phyloP scores from a whole-genome alignment of 192 early-diverging fungal species.

The Radiomyces spectabilis region DNA sequence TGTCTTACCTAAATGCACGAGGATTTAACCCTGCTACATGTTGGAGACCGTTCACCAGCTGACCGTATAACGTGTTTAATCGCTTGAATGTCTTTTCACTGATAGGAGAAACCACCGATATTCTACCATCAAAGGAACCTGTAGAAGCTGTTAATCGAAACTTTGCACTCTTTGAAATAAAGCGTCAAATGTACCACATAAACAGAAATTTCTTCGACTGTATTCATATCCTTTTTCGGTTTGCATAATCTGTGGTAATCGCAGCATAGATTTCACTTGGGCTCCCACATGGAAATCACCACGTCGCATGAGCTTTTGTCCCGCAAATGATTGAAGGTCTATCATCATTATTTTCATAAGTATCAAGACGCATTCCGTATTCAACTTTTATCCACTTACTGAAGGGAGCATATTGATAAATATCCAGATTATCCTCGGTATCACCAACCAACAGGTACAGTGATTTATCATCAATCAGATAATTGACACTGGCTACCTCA shows the following conservation, averaged over 20 bases:
- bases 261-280: constrained; percentile 61
- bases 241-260: constrained; percentile 40
- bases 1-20: constrained; percentile 67
- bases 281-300: constrained; percentile 85
- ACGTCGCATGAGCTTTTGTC: constrained; percentile 80
- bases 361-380: background rate
- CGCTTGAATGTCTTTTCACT: constrained; percentile 92
- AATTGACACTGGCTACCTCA: constrained; percentile 67
- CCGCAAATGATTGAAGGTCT: constrained; percentile 85
- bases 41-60: constrained; percentile 73
- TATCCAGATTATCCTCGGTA: constrained; percentile 70
- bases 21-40: constrained; percentile 91
- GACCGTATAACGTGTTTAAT: constrained; percentile 73
- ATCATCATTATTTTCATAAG: too few relatives aligned
- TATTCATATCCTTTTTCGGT: constrained; percentile 26
- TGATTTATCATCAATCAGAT: constrained; percentile 67
- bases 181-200: constrained; percentile 33
- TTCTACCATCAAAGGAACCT: constrained; percentile 64
- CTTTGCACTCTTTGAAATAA: constrained; percentile 19
- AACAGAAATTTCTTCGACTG: constrained; percentile 23
- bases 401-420: constrained; percentile 82
- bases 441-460: constrained; percentile 79
- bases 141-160: constrained; percentile 14
- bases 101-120: constrained; percentile 64
- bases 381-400: constrained; percentile 42